Evolutionary conservation across 495 filamentous ascomycete species (phyloP).

Genomic region (Darksidea phi): DNA sequence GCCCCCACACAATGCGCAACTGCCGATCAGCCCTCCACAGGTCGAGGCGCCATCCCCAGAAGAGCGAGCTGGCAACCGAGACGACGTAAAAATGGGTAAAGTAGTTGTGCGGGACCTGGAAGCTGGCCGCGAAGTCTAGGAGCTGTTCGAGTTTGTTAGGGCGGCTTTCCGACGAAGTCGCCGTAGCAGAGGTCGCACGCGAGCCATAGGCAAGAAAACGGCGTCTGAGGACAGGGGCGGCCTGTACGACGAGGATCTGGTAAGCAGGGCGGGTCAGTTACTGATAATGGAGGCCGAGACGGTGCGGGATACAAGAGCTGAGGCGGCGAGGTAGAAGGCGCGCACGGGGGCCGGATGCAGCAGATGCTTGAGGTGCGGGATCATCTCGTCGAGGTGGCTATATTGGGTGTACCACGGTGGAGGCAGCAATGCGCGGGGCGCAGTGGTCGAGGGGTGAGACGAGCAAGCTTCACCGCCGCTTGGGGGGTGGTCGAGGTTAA

Average conservation of each 20-base stretch:
- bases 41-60: conserved; percentile 58
- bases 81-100: conserved; percentile 84
- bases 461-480: not conserved
- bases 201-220: conserved; percentile 62
- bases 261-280: conserved; percentile 31
- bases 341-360: conserved; percentile 19
- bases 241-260: conserved; percentile 56
- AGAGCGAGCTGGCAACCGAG: conserved; percentile 66
- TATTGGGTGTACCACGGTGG: not conserved
- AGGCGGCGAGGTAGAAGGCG: conserved; percentile 39
- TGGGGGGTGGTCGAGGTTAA: not conserved
- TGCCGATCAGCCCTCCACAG: conserved; percentile 44
- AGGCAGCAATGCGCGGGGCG: not conserved
- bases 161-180: not conserved
- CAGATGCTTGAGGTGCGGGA: not conserved
- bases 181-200: conserved; percentile 44
- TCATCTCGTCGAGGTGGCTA: not conserved
- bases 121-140: conserved; percentile 55
- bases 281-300: conserved; percentile 7
- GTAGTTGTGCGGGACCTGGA: conserved; percentile 77
- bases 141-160: conserved; percentile 12
- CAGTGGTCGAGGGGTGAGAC: not conserved
- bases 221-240: conserved; percentile 50
- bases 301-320: conserved; percentile 49
- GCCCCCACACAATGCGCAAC: conserved; percentile 62